phyloP scores from a whole-genome alignment of 2,329 filamentous ascomycete genomes.

The Capronia coronata region DNA sequence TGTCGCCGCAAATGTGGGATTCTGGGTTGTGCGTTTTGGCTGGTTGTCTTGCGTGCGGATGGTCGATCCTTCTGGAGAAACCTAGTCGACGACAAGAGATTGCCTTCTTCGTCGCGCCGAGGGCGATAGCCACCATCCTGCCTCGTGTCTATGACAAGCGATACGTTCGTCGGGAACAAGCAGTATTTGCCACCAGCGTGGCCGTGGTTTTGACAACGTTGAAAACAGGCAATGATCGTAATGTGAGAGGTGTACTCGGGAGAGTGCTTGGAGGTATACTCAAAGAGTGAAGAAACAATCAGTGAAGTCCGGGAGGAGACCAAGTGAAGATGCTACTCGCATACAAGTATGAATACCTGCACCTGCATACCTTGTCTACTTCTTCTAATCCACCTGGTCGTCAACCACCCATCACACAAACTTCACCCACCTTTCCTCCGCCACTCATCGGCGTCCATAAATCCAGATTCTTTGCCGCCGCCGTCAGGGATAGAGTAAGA shows the following conservation, averaged over 20 bases:
- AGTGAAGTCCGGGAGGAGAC: background rate
- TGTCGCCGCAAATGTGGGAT: constrained; percentile 53
- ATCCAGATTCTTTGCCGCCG: too few species aligned
- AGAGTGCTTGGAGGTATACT: constrained; percentile 25
- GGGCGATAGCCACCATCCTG: constrained; percentile 67
- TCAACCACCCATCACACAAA: too few species aligned
- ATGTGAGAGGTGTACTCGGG: constrained; percentile 24
- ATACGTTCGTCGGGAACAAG: constrained; percentile 29
- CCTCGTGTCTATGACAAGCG: constrained; percentile 60
- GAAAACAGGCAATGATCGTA: constrained; percentile 9
- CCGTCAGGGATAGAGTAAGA: too few species aligned
- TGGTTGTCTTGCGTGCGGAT: constrained; percentile 71
- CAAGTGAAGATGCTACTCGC: background rate
- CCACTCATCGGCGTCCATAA: too few species aligned
- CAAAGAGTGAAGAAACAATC: constrained; percentile 11
- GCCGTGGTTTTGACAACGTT: constrained; percentile 23
- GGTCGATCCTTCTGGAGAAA: constrained; percentile 71
- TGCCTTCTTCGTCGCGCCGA: constrained; percentile 71
- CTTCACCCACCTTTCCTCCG: too few species aligned
- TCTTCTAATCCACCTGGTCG: too few species aligned
- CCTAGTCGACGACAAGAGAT: constrained; percentile 62
- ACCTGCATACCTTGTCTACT: too few species aligned
- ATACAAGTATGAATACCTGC: too few species aligned
- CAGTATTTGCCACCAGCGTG: constrained; percentile 26
- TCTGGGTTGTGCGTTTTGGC: constrained; percentile 59